A percentile compares a stretch with the other conserved stretches of the same genome.
phyloP scores from a whole-genome alignment of 306 rosid species.

The Crotalaria pallida region DNA sequence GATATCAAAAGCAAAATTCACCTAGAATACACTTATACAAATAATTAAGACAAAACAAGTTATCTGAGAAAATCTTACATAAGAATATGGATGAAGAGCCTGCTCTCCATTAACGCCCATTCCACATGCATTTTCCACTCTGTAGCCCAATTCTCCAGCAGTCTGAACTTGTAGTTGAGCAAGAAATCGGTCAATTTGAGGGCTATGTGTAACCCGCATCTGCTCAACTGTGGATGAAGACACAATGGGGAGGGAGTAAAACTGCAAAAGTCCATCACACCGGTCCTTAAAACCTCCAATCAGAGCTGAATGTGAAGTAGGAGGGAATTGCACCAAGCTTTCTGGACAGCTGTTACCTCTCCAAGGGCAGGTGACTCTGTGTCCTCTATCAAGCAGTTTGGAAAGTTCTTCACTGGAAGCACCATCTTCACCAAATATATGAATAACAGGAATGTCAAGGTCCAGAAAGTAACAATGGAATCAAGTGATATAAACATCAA shows the following conservation, averaged over 20 bases:
- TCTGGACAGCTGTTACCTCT: slow-evolving; percentile 96
- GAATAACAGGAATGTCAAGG: slow-evolving; percentile 19
- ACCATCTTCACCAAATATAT: slow-evolving; percentile 46
- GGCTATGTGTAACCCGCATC: slow-evolving; percentile 60
- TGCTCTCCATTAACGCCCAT: slow-evolving; percentile 62
- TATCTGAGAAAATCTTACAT: slow-evolving; percentile 44
- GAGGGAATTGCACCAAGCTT: slow-evolving; percentile 97
- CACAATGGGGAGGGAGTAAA: slow-evolving; percentile 68
- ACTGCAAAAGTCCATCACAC: slow-evolving; percentile 95
- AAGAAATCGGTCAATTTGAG: slow-evolving; percentile 67
- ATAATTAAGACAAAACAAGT: slow-evolving; percentile 1
- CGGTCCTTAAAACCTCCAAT: slow-evolving; percentile 96
- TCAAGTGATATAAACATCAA: slow-evolving; percentile 11
- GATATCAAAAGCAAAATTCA: slow-evolving; percentile 5
- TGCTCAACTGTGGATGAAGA: slow-evolving; percentile 71
- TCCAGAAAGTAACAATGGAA: slow-evolving; percentile 3
- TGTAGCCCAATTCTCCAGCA: slow-evolving; percentile 59
- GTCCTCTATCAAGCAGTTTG: slow-evolving; percentile 76
- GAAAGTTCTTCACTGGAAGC: slow-evolving; percentile 68
- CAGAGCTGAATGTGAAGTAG: slow-evolving; percentile 85
- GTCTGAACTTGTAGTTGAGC: slow-evolving; percentile 43
- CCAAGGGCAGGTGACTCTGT: slow-evolving; percentile 85
- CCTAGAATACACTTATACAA: not conserved
- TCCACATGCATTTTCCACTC: slow-evolving; percentile 57
- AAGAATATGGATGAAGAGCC: slow-evolving; percentile 49